Evolutionary conservation across 768 basidiomycete species (phyloP), one percentile per base, ranked within the genome.

Genomic region (Favolaschia claudopus): DNA sequence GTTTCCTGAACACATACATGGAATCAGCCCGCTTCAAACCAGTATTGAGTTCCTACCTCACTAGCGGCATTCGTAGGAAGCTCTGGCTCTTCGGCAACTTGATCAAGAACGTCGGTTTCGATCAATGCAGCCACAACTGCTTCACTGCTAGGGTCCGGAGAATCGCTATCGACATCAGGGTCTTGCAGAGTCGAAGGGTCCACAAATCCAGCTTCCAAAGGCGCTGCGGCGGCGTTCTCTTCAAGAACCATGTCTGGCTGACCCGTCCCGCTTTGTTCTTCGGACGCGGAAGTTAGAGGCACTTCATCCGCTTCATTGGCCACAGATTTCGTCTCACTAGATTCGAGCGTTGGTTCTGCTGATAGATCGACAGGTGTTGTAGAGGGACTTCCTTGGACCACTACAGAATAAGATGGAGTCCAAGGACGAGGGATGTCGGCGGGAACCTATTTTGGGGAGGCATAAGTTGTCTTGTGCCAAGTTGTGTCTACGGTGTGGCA

Each of bases 361-460:
- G 29, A 27, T 28, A 55, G 42, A 47, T 55, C 60, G 29, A 45
- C 40, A 10, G 67, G 64, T 33, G 62, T 58, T 38, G 69, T 62
- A 37, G 22, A 49, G 31, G 64, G 57, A 14, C 63, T 69, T n/a
- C 75, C 76, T 63, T 76, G 75, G 4, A 60, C 59, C 14, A 72
- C 74, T 10, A 77, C 76, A 9, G 74, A 70, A 52, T 78, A 78
- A 14, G 77, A 78, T 6, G 75, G 76, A 12, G 76, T 76, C 76
- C 75, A 77, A 5, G 77, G 74, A 4, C 74, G 55, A 54, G 44
- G 38, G 13, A 40, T 2, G 24, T 71, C 51, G 25, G 48, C 34
- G 25, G 47, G 27, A 5, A 50, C 46, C 55, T 58, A 29, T 33
- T 3, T 25, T 29, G 12, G 24, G 9, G 17, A 14, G n/a, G 44